Base-by-base conservation (phyloP, 2,329 filamentous ascomycete species). In the Scorias spongiosa region DNA sequence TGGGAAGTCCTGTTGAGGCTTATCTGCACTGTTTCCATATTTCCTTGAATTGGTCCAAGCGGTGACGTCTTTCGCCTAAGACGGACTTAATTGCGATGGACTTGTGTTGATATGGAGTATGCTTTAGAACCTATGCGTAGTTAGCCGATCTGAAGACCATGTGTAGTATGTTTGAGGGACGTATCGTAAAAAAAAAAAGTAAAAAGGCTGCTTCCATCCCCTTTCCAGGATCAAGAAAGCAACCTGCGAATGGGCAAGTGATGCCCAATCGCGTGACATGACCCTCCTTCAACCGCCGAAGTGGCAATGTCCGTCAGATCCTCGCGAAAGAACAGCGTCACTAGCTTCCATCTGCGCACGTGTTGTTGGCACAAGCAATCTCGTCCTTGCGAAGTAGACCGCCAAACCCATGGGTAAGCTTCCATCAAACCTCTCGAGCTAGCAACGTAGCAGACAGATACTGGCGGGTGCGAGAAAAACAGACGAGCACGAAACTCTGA, bases 401-500 rank as follows among this genome's bases (percentile, higher is more conserved):
- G 20, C 20, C 20, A 26, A 26, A 26, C 20, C 20, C 20, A 26
- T 26, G 20, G 20, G 3, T 4, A 26, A 26, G 20, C 20, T 26
- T 26, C 20, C 20, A 26, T 4, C 20, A 26, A 7, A 7, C 20
- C 20, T 7, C 20, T 26, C 20, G 20, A 26, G 32, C 11, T 36
- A 41, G 39, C 42, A 41, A 38, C 20, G 39, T 32, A 37, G 40
- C 34, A 44, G 28, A 47, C 40, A 39, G 37, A 26, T 26, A 50
- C 48, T 44, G 49, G 54, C 53, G 45, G 48, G 49, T 42, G 45
- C 42, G 51, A 51, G 60, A 58, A 57, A 53, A 68, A 53, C 74
- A 69, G 84, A 89, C 84, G 88, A 89, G 85, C 75, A 36, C 84
- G 70, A 86, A 79, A 71, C 85, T 87, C 86, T 93, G 85, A 93